Evolutionary conservation across 1,139 yeast genomes (phyloP).

Genomic region (Magnusiomyces magnusii): DNA sequence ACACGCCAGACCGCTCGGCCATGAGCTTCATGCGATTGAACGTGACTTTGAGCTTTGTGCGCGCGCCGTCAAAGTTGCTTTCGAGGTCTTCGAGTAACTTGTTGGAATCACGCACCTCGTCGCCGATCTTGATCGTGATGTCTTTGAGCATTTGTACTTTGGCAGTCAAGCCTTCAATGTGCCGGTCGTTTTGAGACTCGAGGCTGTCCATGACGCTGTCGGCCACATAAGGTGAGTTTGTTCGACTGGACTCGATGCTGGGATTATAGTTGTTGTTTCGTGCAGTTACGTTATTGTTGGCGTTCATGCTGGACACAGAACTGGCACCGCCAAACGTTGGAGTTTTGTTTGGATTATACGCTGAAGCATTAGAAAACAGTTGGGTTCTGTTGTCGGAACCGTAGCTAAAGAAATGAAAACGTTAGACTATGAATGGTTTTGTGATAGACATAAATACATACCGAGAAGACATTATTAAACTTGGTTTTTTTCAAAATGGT

Average conservation of each 20-base stretch:
- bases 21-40: constrained; percentile 67
- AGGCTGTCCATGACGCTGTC: constrained; percentile 43
- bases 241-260: background rate
- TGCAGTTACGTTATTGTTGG: constrained; percentile 3
- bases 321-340: constrained; percentile 14
- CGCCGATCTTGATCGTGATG: constrained; percentile 70
- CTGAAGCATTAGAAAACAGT: constrained; percentile 30
- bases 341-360: constrained; percentile 26
- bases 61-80: constrained; percentile 41
- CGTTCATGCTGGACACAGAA: background rate
- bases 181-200: constrained; percentile 81
- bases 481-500: too few species aligned
- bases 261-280: background rate
- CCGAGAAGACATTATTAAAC: background rate
- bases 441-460: background rate
- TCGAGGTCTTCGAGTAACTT: constrained; percentile 52
- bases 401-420: too few species aligned
- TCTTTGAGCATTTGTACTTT: constrained; percentile 66
- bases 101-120: constrained; percentile 71
- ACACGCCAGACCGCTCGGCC: constrained; percentile 76
- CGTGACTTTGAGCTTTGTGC: constrained; percentile 52
- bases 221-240: constrained; percentile 38
- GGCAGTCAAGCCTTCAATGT: constrained; percentile 58
- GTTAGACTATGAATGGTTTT: too few species aligned
- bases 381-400: constrained; percentile 32